Evolutionary conservation across 768 basidiomycete genomes (phyloP).

Genomic region (Cystofilobasidium ferigula): DNA sequence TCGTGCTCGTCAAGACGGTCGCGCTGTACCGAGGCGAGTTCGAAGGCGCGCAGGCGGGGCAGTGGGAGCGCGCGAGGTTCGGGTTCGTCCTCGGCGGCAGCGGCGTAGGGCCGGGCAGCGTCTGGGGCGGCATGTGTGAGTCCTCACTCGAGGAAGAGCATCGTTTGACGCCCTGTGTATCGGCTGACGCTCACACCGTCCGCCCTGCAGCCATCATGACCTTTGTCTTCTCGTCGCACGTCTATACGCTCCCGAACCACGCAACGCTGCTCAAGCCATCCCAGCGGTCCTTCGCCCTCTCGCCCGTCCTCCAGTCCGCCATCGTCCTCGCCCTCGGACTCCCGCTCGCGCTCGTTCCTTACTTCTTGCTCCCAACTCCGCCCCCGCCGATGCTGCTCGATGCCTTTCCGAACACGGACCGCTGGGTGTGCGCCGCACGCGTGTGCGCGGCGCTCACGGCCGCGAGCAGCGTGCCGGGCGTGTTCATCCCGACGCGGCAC

Average conservation of each 20-base stretch:
- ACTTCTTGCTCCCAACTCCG: slow-evolving; percentile 12
- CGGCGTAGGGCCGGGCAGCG: not conserved
- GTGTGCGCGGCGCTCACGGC: slow-evolving; percentile 6
- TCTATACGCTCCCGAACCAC: slow-evolving; percentile 20
- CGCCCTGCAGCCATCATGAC: slow-evolving; percentile 11
- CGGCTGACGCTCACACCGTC: too few relatives aligned
- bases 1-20: slow-evolving; percentile 17
- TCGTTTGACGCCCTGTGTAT: too few relatives aligned
- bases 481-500: slow-evolving; percentile 15
- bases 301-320: slow-evolving; percentile 11
- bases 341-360: slow-evolving; percentile 20
- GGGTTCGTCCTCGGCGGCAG: slow-evolving; percentile 15
- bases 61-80: not conserved
- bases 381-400: slow-evolving; percentile 17
- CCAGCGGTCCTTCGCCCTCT: slow-evolving; percentile 21
- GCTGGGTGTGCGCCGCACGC: slow-evolving; percentile 13
- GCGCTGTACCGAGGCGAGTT: not conserved
- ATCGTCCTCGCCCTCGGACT: slow-evolving; percentile 13
- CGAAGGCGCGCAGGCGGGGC: not conserved
- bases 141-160: too few relatives aligned
- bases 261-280: slow-evolving; percentile 18
- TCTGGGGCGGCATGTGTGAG: slow-evolving; percentile 24
- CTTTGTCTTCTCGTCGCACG: slow-evolving; percentile 15
- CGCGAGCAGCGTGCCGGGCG: slow-evolving; percentile 4
- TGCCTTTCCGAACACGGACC: slow-evolving; percentile 10